Evolutionary conservation across 805 yeast species (phyloP), one percentile per base, ranked within the genome.

Genomic region (Yarrowia bubula): DNA sequence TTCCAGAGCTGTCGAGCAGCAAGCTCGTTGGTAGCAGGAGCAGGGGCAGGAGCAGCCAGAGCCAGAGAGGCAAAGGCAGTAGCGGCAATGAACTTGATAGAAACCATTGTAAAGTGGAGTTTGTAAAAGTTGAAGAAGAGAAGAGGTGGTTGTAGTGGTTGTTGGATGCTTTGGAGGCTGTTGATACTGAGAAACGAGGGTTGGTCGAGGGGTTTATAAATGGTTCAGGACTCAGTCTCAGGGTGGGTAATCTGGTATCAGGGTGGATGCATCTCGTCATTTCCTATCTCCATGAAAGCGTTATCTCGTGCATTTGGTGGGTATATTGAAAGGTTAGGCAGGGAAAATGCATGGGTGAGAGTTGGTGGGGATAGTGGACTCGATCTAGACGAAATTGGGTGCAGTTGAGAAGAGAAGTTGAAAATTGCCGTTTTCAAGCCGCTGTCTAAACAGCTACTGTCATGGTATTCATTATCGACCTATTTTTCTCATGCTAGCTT

Each of bases 11-110:
- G 64, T 33, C 64, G 50, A 9, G 17, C 35, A 17, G 14, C 37
- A 5, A 55, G 47, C 42, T 32, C 43, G 43, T 32, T 41, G 13
- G 48, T 50, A 38, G 44, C 60, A 17, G 41, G 42, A 35, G 58
- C 58, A 17, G 60, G 60, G 14, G 63, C 63, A n/a, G 64, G 64
- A 43, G 64, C 64, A 22, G 64, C 64, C 15, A 43, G 42, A 33
- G 43, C 64, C 14, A 35, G 28, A 8, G 51, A 18, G 35, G 51
- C 64, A 17, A 32, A 47, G 38, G 51, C 38, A 11, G 51, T 15
- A 15, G 51, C 51, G 51, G 51, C 38, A 15, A 47, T 31, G 51
- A 31, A 47, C 51, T 47, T 47, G 51, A 17, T 10, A 22, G 44
- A 15, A 41, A 43, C 47, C 47, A 43, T 43, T 43, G 47, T 43